A percentile compares a stretch with the other conserved stretches of the same genome.
Evolutionary conservation across 2,329 filamentous ascomycete genomes (phyloP).

Genomic region (Pyrenophora graminea): DNA sequence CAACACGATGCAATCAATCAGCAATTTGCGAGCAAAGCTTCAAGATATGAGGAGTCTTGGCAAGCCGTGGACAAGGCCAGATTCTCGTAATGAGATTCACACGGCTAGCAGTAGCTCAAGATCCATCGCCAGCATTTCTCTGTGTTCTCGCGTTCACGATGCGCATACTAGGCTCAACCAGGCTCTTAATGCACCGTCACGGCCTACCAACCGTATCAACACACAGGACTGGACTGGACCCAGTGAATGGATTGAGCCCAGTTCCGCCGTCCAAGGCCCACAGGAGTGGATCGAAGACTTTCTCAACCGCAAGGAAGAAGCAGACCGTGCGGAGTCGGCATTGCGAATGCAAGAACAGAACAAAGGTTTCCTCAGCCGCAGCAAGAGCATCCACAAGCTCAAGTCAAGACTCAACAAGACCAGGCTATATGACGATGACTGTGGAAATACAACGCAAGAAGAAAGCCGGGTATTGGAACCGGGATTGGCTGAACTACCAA

Average conservation of each 20-base stretch:
- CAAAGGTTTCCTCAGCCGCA: conserved; percentile 3
- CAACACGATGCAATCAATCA: conserved; percentile 14
- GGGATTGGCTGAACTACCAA: background rate
- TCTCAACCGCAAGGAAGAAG: conserved; percentile 8
- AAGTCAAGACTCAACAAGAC: conserved; percentile 4
- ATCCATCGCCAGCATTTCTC: conserved; percentile 5
- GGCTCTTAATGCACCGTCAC: background rate
- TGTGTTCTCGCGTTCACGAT: background rate
- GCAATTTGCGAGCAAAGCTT: conserved; percentile 1
- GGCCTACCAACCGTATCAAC: background rate
- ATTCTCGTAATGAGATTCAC: background rate
- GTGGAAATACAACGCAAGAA: conserved; percentile 1
- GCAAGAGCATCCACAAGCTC: conserved; percentile 9
- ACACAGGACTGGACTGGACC: conserved; percentile 4
- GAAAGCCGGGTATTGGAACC: background rate
- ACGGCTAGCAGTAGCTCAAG: conserved; percentile 6
- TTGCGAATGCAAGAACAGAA: background rate
- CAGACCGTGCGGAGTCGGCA: conserved; percentile 5
- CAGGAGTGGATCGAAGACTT: conserved; percentile 16
- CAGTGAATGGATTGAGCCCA: conserved; percentile 11
- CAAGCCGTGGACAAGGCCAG: background rate
- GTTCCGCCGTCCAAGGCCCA: background rate
- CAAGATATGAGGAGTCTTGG: background rate
- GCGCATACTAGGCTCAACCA: conserved; percentile 6
- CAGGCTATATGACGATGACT: background rate